These are phyloP conservation scores for Flaveria brownii DNA, from an alignment of 129 eudicot genomes.

Conservation along the genomic window DNA sequence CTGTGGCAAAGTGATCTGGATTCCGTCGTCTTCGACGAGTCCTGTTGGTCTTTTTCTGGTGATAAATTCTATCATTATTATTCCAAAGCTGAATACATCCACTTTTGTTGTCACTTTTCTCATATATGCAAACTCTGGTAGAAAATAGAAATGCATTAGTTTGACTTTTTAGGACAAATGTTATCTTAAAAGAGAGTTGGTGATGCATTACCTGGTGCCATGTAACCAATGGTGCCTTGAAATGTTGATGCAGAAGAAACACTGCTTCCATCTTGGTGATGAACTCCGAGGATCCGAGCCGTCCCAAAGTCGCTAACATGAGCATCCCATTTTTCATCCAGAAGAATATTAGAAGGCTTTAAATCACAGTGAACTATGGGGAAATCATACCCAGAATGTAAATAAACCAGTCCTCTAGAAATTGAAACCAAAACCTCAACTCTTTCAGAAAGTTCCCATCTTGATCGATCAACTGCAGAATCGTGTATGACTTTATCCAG, in stretches of 20 bases:
- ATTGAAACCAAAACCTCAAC: conserved; percentile 62
- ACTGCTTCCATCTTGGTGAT: conserved; percentile 46
- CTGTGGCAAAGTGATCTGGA: conserved; percentile 64
- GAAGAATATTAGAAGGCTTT: conserved; percentile 89
- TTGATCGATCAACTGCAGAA: conserved; percentile 28
- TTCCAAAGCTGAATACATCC: conserved; percentile 88
- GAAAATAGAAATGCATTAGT: conserved; percentile 14
- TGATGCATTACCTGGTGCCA: conserved; percentile 80
- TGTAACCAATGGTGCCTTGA: conserved; percentile 93
- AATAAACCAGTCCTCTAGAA: conserved; percentile 67
- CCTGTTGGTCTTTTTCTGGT: conserved; percentile 82
- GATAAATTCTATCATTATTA: conserved; percentile 74
- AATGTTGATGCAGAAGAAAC: conserved; percentile 57
- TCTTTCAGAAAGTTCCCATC: conserved; percentile 57
- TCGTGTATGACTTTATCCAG: conserved; percentile 73
- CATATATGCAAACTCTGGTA: conserved; percentile 84
- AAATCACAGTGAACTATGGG: conserved; percentile 91
- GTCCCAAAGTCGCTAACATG: conserved; percentile 98
- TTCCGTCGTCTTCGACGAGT: conserved; percentile 50
- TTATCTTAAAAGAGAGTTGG: background rate
- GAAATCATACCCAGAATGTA: conserved; percentile 81
- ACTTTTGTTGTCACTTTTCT: conserved; percentile 82
- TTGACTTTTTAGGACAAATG: background rate
- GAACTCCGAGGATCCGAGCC: conserved; percentile 71
- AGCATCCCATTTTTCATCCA: conserved; percentile 65